Evolutionary conservation across 1,284 basidiomycete species (phyloP), one percentile per base, ranked within the genome.

Genomic region (Trametes pubescens): DNA sequence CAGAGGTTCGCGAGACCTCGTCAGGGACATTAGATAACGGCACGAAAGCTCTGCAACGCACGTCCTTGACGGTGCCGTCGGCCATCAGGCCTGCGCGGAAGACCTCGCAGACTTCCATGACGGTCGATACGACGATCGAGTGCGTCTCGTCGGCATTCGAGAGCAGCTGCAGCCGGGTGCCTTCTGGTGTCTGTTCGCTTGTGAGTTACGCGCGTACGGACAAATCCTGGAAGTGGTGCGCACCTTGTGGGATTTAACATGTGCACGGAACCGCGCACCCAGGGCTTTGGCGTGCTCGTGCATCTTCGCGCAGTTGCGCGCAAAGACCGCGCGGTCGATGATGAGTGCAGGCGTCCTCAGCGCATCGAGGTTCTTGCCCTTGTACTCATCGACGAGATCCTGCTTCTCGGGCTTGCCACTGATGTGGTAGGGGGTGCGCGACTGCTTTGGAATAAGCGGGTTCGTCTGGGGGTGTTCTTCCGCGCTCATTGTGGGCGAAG

Each of bases 181-280:
- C 93, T 74, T 94, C 91, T 7, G 81, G 77, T 1, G 92, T 94
- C 89, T 94, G 66, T 14, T 14, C 37, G 32, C 24, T 32, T 47
- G 56, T 59, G 21, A 62, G 54, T 37, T 4, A 47, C 46, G 32
- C 21, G 43, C 56, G n/a, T 9, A 24, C 24, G 13, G 32, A 35
- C 43, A 44, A 49, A 51, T 51, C 47, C 44, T 34, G 53, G n/a
- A 16, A 21, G 40, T n/a, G 10, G 32, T 24, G 59, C 70, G 37
- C 66, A 88, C 88, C 81, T 90, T 94, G 79, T 92, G 90, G 13
- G 93, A 93, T 77, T 96, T 96, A 57, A 96, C 81, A 75, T 96
- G 94, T 7, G 89, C 90, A 55, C 94, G 81, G 74, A 96, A 95
- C 14, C 73, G 78, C 32, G 91, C 87, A 7, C 88, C 89, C 81